phyloP scores from a whole-genome alignment of 2,329 filamentous ascomycete species.

The Aspergillus sp. region DNA sequence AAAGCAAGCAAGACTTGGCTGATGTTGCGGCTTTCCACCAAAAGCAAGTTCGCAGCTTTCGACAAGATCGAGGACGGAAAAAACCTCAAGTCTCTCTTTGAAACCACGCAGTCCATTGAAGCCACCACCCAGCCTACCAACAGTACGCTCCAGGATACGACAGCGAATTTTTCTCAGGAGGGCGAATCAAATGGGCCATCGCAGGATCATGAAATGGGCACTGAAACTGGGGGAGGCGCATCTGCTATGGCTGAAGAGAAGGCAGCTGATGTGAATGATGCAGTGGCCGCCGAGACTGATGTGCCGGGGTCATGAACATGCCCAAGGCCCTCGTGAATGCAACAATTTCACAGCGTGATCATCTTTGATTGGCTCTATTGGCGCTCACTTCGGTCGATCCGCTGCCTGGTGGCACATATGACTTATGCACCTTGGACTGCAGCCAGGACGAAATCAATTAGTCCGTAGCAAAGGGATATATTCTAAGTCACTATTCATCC shows the following conservation, averaged over 20 bases:
- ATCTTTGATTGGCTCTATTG: constrained; percentile 6
- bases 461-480: neutral
- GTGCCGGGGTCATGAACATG: constrained; percentile 17
- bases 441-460: neutral
- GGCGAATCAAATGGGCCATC: constrained; percentile 8
- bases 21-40: constrained; percentile 76
- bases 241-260: constrained; percentile 10
- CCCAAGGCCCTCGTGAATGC: neutral
- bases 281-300: constrained; percentile 3
- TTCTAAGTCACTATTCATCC: neutral
- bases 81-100: constrained; percentile 58
- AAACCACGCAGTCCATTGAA: constrained; percentile 24
- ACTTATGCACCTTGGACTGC: neutral
- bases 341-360: neutral
- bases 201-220: constrained; percentile 7
- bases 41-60: constrained; percentile 71
- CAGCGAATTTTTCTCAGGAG: constrained; percentile 18
- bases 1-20: constrained; percentile 92
- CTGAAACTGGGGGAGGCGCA: constrained; percentile 8
- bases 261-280: constrained; percentile 12
- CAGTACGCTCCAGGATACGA: constrained; percentile 24
- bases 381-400: neutral
- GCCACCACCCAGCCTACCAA: constrained; percentile 18
- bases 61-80: constrained; percentile 85
- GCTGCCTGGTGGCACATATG: neutral